Evolutionary conservation across 345 rosid species (phyloP), one percentile per base, ranked within the genome.

Genomic region (Brassica nigra): DNA sequence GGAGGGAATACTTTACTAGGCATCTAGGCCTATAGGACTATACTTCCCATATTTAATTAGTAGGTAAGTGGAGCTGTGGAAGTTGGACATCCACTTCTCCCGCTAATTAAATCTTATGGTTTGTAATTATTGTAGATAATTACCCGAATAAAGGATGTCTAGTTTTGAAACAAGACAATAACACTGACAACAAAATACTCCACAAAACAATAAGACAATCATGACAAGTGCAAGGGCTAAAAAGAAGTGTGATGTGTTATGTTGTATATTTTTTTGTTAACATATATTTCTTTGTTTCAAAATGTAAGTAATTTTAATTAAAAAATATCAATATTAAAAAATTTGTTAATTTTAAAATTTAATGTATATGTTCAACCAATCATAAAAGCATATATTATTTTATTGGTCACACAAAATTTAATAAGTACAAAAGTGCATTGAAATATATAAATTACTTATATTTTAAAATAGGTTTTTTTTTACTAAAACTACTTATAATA

Each of bases 41-140:
- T 47, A n/a, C 64, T 47, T 69, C 62, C 52, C 62, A 77, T 69
- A 47, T 69, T 68, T 44, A 42, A 49, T 70, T 70, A 28, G 42
- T 78, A 34, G 71, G 61, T 78, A 39, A 16, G 68, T 71, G 20
- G 66, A 57, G 44, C 11, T 39, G 47, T 65, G 67, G 73, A 78
- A 65, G 77, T 54, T 65, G 67, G 76, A 78, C 36, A 57, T 28
- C 81, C 62, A 72, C 77, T 78, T 78, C 77, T 65, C 68, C 72
- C 36, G 77, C 72, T 72, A 62, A 34, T 77, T 59, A 68, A 67
- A 55, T 37, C 9, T 58, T 27, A 55, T n/a, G 66, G 42, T n/a
- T 49, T 66, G 29, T n/a, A 10, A 44, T 65, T 8, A 68, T 37
- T 11, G 10, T 39, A 8, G 11, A 20, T 34, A 23, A 67, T 20